Evolutionary conservation across 148 eudicot genomes (phyloP).

Genomic region (Mesembryanthemum crystallinum): DNA sequence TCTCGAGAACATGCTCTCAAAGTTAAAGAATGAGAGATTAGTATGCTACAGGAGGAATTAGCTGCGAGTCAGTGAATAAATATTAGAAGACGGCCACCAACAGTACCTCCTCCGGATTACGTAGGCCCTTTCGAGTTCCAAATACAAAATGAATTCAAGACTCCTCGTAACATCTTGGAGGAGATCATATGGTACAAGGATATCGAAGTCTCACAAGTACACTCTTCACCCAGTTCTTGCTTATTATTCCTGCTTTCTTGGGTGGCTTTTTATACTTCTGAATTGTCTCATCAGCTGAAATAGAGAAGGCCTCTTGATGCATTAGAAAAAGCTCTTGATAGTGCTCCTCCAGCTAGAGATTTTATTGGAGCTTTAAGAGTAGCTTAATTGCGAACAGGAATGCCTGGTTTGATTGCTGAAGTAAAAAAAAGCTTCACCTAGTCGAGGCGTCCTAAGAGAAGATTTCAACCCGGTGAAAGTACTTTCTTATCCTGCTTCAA

Average conservation of each 20-base stretch:
- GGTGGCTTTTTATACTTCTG: background rate
- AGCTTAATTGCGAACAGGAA: conserved; percentile 62
- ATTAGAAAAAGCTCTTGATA: conserved; percentile 45
- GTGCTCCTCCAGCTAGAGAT: conserved; percentile 72
- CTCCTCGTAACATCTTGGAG: conserved; percentile 83
- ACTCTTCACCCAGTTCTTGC: background rate
- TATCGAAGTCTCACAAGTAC: conserved; percentile 70
- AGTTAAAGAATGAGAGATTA: conserved; percentile 75
- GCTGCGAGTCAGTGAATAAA: conserved; percentile 74
- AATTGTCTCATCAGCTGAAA: conserved; percentile 47
- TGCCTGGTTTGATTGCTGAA: conserved; percentile 95
- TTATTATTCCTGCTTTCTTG: background rate
- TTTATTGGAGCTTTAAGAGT: conserved; percentile 79
- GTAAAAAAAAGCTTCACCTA: conserved; percentile 99
- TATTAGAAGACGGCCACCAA: conserved; percentile 84
- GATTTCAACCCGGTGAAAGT: conserved; percentile 76
- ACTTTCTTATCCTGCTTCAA: background rate
- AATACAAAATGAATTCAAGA: conserved; percentile 47
- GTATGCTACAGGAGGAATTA: conserved; percentile 58
- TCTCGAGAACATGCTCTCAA: conserved; percentile 46
- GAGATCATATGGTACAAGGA: conserved; percentile 94
- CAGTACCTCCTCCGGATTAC: conserved; percentile 67
- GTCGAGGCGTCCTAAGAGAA: conserved; percentile 85
- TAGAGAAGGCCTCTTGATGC: conserved; percentile 48
- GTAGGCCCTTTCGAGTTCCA: conserved; percentile 81